phyloP scores from a whole-genome alignment of 75 land plant genomes.

The Larix kaempferi region DNA sequence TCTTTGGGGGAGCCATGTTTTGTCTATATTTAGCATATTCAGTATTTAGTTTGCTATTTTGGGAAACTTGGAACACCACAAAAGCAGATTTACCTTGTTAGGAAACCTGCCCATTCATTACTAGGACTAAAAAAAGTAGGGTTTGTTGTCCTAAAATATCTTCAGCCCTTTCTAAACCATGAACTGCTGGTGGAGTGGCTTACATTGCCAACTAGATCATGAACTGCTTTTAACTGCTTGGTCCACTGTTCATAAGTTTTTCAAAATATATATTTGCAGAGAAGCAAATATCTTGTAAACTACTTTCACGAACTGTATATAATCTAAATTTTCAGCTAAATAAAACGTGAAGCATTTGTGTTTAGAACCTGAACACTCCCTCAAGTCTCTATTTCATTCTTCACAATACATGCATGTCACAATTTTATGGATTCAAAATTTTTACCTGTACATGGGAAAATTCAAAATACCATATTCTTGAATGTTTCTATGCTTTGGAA shows the following conservation, averaged over 20 bases:
- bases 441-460: background rate
- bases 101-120: background rate
- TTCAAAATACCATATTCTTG: background rate
- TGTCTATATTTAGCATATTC: no score
- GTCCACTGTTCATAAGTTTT: background rate
- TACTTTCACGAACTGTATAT: background rate
- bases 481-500: background rate
- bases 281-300: background rate
- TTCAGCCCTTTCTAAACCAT: no score
- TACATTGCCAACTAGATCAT: no score
- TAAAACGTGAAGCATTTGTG: background rate
- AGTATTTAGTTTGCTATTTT: no score
- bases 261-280: background rate
- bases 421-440: background rate
- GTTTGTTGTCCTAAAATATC: background rate
- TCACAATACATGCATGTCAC: background rate
- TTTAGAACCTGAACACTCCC: background rate
- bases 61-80: no score
- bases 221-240: background rate
- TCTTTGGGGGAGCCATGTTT: no score
- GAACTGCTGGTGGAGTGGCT: no score
- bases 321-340: background rate
- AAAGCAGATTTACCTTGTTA: background rate
- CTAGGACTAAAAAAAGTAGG: background rate
- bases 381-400: background rate